phyloP scores from a whole-genome alignment of 2,329 filamentous ascomycete species.

The Fusarium burgessii region DNA sequence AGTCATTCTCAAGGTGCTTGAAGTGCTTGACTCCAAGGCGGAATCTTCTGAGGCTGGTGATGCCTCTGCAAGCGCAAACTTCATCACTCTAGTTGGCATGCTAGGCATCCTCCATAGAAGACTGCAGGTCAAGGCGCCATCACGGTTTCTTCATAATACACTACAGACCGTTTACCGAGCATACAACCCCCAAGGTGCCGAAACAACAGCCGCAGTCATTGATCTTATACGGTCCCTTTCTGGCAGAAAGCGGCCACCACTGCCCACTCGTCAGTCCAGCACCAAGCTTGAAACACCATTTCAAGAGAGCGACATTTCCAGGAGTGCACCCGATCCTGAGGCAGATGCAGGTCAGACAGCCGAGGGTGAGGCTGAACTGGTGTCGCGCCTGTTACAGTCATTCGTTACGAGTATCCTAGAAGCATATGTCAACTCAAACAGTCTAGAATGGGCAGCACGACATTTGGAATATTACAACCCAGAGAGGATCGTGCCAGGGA shows the following conservation, averaged over 20 bases:
- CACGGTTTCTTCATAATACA: slow-evolving; percentile 81
- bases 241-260: slow-evolving; percentile 72
- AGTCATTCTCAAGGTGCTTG: slow-evolving; percentile 83
- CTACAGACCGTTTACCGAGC: slow-evolving; percentile 76
- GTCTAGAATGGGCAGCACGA: slow-evolving; percentile 71
- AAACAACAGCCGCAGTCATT: slow-evolving; percentile 77
- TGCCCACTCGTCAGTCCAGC: slow-evolving; percentile 70
- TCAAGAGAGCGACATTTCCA: slow-evolving; percentile 65
- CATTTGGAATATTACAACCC: slow-evolving; percentile 77
- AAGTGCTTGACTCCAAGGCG: slow-evolving; percentile 70
- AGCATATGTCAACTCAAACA: slow-evolving; percentile 74
- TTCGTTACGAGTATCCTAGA: slow-evolving; percentile 84
- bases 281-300: slow-evolving; percentile 66
- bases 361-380: slow-evolving; percentile 70
- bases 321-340: slow-evolving; percentile 72
- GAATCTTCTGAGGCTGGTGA: slow-evolving; percentile 54
- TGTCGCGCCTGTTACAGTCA: slow-evolving; percentile 75
- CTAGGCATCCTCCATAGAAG: slow-evolving; percentile 78
- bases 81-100: slow-evolving; percentile 77
- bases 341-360: slow-evolving; percentile 56
- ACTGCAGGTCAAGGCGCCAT: slow-evolving; percentile 82
- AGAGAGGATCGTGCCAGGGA: slow-evolving; percentile 70
- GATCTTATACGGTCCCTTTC: slow-evolving; percentile 78
- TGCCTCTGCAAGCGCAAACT: slow-evolving; percentile 61
- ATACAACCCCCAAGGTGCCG: slow-evolving; percentile 72